Conservation (phyloP, 257 asterid species). For the Ophiorrhiza pumila region DNA sequence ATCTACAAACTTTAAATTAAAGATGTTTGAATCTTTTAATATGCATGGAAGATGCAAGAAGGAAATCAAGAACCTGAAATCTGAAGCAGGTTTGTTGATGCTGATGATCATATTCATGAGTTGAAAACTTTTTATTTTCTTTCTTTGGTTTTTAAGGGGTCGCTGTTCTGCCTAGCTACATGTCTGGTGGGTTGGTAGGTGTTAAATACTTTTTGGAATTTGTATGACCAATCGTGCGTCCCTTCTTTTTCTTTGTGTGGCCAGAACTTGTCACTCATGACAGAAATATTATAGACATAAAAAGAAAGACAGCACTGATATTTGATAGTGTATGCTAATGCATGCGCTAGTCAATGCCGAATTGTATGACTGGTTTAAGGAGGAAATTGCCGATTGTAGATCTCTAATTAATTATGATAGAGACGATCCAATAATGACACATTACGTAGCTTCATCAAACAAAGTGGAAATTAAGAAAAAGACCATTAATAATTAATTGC, state of each 20-base stretch:
- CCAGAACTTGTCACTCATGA: background rate
- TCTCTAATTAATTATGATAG: too few species aligned
- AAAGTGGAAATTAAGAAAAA: too few species aligned
- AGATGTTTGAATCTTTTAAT: background rate
- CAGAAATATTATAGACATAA: too few species aligned
- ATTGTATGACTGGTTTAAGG: background rate
- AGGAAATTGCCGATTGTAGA: background rate
- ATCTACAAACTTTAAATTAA: constrained; percentile 10
- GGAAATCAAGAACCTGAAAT: constrained; percentile 17
- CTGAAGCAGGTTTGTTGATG: too few species aligned
- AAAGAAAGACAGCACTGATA: too few species aligned
- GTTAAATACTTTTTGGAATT: constrained; percentile 13
- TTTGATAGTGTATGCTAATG: too few species aligned
- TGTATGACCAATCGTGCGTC: constrained; percentile 6
- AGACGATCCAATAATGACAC: too few species aligned
- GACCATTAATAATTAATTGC: too few species aligned
- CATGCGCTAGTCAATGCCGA: too few species aligned
- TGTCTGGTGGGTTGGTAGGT: constrained; percentile 15
- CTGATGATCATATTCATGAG: background rate
- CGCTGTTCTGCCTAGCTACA: too few species aligned
- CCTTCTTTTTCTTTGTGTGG: background rate
- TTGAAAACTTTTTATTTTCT: constrained; percentile 9
- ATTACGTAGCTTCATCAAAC: background rate
- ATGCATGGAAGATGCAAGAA: constrained; percentile 23
- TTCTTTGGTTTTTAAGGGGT: background rate